phyloP scores from a whole-genome alignment of 306 rosid genomes.

The Lathyrus oleraceus region DNA sequence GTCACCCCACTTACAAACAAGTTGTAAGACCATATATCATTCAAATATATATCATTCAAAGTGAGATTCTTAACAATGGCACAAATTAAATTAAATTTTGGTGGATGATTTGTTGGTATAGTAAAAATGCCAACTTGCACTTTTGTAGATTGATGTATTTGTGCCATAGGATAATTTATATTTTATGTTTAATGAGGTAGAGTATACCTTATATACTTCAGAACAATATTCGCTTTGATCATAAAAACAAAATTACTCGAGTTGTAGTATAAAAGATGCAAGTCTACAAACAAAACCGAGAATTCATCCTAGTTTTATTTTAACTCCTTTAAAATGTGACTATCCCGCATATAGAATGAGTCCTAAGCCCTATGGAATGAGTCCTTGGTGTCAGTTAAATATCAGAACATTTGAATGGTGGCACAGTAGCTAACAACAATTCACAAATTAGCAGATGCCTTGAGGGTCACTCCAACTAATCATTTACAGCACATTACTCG shows the following conservation, averaged over 20 bases:
- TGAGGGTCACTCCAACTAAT: slow-evolving; percentile 16
- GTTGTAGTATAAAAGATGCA: background rate
- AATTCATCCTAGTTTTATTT: background rate
- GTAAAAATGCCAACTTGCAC: background rate
- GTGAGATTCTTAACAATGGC: too few species aligned
- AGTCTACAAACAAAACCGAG: background rate
- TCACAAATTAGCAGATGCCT: background rate
- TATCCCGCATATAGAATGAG: too few species aligned
- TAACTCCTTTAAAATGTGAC: background rate
- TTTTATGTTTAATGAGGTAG: background rate
- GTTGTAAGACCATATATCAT: too few species aligned
- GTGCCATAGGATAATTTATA: background rate
- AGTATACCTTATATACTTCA: background rate
- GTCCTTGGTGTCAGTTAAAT: background rate
- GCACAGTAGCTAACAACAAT: slow-evolving; percentile 6
- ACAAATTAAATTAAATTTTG: too few species aligned
- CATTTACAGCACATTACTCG: slow-evolving; percentile 20
- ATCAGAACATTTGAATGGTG: background rate
- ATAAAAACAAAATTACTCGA: background rate
- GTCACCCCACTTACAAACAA: too few species aligned
- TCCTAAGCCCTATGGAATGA: background rate
- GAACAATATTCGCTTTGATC: background rate
- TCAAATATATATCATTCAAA: too few species aligned
- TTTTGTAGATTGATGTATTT: background rate
- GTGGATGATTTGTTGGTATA: too few species aligned